These are phyloP conservation scores for Cymodocea nodosa DNA, from an alignment of 116 monocot genomes.

Conservation along the genomic window DNA sequence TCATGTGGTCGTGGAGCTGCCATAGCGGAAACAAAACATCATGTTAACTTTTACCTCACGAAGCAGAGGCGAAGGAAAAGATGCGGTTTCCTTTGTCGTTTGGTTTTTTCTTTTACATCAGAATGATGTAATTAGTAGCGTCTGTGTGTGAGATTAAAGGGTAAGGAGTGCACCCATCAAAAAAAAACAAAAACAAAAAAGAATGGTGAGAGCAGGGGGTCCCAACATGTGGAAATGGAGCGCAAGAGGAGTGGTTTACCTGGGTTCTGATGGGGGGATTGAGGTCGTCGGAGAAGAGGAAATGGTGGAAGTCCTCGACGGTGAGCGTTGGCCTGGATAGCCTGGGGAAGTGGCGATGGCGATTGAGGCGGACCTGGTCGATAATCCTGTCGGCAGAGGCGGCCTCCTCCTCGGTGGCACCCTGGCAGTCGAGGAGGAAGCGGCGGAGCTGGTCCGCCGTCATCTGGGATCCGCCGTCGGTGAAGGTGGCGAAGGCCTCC, in stretches of 20 bases:
- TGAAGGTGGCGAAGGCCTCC: conserved; percentile 34
- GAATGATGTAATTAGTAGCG: too few relatives aligned
- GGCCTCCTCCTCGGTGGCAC: conserved; percentile 13
- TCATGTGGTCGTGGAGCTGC: conserved; percentile 60
- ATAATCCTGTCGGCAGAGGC: conserved; percentile 34
- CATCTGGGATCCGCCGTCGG: conserved; percentile 30
- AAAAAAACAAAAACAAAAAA: too few relatives aligned
- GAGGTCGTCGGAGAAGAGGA: conserved; percentile 59
- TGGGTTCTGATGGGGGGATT: conserved; percentile 16
- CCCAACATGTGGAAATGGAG: too few relatives aligned
- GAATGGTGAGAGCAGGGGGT: too few relatives aligned
- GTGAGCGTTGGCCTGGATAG: conserved; percentile 16
- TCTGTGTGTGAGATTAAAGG: too few relatives aligned
- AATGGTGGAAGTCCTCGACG: conserved; percentile 65
- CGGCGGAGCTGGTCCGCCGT: conserved; percentile 39
- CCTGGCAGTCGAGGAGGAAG: conserved; percentile 38
- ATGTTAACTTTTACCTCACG: neutral
- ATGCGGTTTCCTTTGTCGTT: too few relatives aligned
- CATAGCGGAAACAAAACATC: neutral
- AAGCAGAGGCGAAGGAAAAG: too few relatives aligned
- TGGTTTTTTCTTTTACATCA: too few relatives aligned
- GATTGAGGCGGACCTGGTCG: conserved; percentile 24
- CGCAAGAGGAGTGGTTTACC: too few relatives aligned
- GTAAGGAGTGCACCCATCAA: too few relatives aligned
- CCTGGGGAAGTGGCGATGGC: conserved; percentile 10